Evolutionary conservation across 345 rosid species (phyloP), one percentile per base, ranked within the genome.

Genomic region (Abelmoschus esculentus): DNA sequence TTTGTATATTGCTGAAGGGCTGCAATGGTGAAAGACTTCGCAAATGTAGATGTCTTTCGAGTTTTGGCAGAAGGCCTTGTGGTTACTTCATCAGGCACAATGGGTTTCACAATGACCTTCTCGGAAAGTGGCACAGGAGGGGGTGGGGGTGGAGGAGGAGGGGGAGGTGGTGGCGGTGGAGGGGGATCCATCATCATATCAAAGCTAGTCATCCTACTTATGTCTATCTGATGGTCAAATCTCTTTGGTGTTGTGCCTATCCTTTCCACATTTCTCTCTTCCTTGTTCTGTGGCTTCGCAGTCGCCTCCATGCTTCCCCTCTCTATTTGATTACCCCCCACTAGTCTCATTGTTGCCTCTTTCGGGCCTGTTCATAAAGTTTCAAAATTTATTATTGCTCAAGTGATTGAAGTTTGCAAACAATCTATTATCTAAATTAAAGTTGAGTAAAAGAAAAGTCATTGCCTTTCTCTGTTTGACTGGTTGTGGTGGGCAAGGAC

Each of bases 1-100:
- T 89, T 89, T 31, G 99, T 96, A 72, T 82, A 90, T 73, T 89
- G 97, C 74, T 96, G 99, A 84, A 96, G 99, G 66, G 88, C 84
- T 53, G 99, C 99, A 71, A 96, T 89, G 66, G 90, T 86, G 74
- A 86, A 96, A 72, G 84, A 82, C 82, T 77, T 90, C 46, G 91
- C 97, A 77, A 93, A 88, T 34, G 85, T 79, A 32, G 61, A 34
- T 38, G 76, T 86, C 14, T 66, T 79, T 29, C 46, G 74, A 32
- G 73, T 58, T 82, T 78, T 86, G 38, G 80, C 61, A 28, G 91
- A 82, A 77, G 88, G 77, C 78, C 82, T 85, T 28, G 49, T 67
- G 7, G 79, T 79, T 79, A 62, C 82, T 80, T 80, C 91, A 40
- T 84, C 79, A 17, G 90, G 79, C 36, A 70, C 78, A 75, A 73